Evolutionary conservation across 257 asterid species (phyloP).

Genomic region (Pogostemon cablin): DNA sequence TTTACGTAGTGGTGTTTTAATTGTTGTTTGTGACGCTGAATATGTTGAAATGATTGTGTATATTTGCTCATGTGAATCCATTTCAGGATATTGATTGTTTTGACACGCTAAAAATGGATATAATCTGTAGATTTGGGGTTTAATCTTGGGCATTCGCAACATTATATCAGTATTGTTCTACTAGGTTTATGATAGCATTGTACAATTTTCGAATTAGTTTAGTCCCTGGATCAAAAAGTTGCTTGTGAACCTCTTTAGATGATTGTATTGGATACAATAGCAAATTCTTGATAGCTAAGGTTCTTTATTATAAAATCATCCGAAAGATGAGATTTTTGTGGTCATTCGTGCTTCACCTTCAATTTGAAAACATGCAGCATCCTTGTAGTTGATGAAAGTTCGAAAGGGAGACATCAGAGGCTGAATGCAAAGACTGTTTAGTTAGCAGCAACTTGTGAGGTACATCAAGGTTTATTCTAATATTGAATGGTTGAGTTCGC

Average conservation of each 20-base stretch:
- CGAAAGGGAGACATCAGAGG: background rate
- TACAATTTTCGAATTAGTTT: background rate
- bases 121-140: background rate
- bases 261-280: background rate
- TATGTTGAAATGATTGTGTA: slow-evolving; percentile 23
- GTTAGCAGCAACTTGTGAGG: background rate
- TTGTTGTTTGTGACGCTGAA: slow-evolving; percentile 14
- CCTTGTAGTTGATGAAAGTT: background rate
- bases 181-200: slow-evolving; percentile 3
- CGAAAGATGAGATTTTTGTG: background rate
- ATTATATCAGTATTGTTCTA: background rate
- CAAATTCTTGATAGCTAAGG: background rate
- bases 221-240: background rate
- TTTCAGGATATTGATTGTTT: background rate
- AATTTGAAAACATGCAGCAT: background rate
- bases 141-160: background rate
- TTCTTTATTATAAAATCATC: background rate
- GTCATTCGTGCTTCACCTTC: background rate
- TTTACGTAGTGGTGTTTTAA: background rate
- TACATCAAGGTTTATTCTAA: slow-evolving; percentile 2
- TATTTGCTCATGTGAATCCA: slow-evolving; percentile 16
- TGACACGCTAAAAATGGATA: background rate
- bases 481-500: background rate
- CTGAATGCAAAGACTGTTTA: background rate
- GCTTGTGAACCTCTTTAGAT: slow-evolving; percentile 3